Base-by-base conservation (phyloP, 805 yeast species). In the Starmerella scarabaei region DNA sequence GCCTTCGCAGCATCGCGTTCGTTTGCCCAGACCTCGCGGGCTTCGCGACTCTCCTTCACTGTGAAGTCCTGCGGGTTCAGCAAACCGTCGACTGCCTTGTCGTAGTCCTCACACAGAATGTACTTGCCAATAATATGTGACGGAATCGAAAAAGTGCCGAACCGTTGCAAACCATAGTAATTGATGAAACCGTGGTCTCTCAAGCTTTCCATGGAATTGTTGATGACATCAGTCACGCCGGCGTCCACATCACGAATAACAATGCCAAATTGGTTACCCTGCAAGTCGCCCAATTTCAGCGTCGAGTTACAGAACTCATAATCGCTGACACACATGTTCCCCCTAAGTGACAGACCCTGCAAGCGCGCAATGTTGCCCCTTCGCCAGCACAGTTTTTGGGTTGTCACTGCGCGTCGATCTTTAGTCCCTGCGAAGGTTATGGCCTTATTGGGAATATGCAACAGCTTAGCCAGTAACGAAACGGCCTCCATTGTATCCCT, bases 401-500 rank as follows among this genome's bases (percentile, higher is more conserved):
- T 84, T 4, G 99, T 91, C 19, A 83, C 86, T 36, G 93, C 99
- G 57, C 99, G 74, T 52, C 97, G 72, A 59, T 91, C 99, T 54
- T 91, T 91, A 2, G 98, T 93, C 18, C 99, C 99, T 0, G 96
- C 93, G 58, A 77, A 84, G 38, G 82, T 69, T 27, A 91, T 68
- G 30, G 66, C 56, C 47, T 77, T 79, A 4, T 78, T 65, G n/a
- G 86, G 88, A 17, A 80, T 62, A 46, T 84, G 72, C 48, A 91
- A 64, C 45, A 82, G 71, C 55, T 79, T 79, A 36, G 86, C 66
- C 36, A 91, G 63, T 21, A 80, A 61, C 30, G 75, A 70, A 1
- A 91, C 91, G 12, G 83, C 91, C 62, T 91, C 96, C 95, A 91
- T 83, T 1, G 99, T 86, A 51, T 91, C 99, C 57, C 86, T 81